These are phyloP conservation scores for Pachyrhizus erosus DNA, from an alignment of 306 rosid genomes.

Conservation along the genomic window DNA sequence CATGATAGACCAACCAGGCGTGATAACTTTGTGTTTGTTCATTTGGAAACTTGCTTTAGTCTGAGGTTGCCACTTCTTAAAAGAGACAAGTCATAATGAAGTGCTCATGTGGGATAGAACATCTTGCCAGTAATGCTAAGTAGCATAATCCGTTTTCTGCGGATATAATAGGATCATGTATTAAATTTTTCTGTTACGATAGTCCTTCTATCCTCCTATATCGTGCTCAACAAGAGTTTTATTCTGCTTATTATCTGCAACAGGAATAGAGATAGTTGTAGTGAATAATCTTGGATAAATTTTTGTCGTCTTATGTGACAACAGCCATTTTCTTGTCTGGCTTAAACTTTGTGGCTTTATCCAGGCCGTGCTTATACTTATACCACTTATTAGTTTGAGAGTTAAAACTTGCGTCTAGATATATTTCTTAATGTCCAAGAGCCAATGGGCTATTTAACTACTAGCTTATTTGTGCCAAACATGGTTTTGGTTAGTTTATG, in stretches of 20 bases:
- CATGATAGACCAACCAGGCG: slow-evolving; percentile 76
- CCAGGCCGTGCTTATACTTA: background rate
- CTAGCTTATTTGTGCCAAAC: background rate
- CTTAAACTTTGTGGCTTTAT: background rate
- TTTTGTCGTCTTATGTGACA: slow-evolving; percentile 13
- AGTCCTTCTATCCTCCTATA: slow-evolving; percentile 3
- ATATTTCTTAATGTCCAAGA: slow-evolving; percentile 1
- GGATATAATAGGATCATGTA: background rate
- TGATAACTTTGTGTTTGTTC: slow-evolving; percentile 68
- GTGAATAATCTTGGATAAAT: background rate
- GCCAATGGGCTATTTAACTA: slow-evolving; percentile 2
- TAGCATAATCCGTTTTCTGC: slow-evolving; percentile 19
- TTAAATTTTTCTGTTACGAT: background rate
- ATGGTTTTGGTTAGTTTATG: background rate
- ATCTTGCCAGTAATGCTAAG: slow-evolving; percentile 2
- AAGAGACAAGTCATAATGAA: background rate
- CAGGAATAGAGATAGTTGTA: background rate
- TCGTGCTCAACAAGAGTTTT: background rate
- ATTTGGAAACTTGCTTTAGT: slow-evolving; percentile 43
- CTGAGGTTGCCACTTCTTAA: slow-evolving; percentile 19
- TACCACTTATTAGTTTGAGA: background rate
- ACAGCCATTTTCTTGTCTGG: background rate
- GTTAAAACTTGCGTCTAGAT: background rate
- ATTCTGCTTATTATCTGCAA: slow-evolving; percentile 9
- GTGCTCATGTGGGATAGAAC: slow-evolving; percentile 7